Base-by-base conservation (phyloP, 805 yeast genomes). In the Kazachstania taianensis region DNA sequence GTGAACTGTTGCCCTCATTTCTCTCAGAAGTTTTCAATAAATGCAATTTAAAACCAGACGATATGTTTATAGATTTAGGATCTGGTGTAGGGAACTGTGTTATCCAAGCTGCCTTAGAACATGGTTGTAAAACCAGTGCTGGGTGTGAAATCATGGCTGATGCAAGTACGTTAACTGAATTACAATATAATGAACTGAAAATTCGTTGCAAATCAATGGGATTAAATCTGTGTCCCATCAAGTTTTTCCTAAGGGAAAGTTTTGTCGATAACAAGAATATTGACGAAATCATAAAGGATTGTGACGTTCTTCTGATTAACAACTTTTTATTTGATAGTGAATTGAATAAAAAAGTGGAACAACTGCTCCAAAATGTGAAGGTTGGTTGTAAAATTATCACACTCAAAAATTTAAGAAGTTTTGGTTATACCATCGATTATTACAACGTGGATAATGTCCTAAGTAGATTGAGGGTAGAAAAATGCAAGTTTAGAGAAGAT, bases 41-140 rank as follows among this genome's bases (percentile, higher is more conserved):
- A 46, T 78, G 85, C 33, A 69, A 67, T 1, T 59, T 86, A 33
- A 56, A 62, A 25, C 65, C 73, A 1, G 59, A 57, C 1, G 70
- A 73, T 30, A 70, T 65, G n/a, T 86, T 85, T 49, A 75, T 87
- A 42, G 96, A 87, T 58, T 64, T 87, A 17, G 96, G 96, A 0
- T 84, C 94, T 0, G 96, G 96, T 12, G 96, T 87, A 12, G 96
- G 96, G 0, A 87, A 87, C 52, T 84, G 95, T 39, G 79, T 81
- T 0, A 69, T 86, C 28, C 96, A 86, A 55, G 94, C 95, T 0
- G 85, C 95, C 0, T 57, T 87, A 24, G 94, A 86, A 49, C 75
- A 73, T 53, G 94, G 95, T 2, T 81, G 86, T 41, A 67, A 67
- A 36, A 15, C 50, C 18, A 78, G 94, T 55, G 84, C 82, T 50